Base-by-base conservation (phyloP, 1,284 basidiomycete species). In the Cyathus olla region DNA sequence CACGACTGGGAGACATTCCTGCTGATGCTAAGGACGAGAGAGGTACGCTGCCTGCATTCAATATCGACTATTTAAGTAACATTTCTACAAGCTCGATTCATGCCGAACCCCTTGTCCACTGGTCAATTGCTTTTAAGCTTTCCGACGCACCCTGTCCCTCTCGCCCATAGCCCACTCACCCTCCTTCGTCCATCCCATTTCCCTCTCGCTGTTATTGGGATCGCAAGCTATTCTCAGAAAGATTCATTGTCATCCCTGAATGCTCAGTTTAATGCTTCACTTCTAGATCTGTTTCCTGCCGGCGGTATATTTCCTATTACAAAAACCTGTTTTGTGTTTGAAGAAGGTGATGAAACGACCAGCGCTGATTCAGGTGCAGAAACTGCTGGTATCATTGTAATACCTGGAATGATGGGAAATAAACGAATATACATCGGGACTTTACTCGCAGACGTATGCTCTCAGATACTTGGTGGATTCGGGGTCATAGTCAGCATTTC, bases 371-470 rank as follows among this genome's bases (percentile, higher is more conserved):
- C 87, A 24, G 85, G 85, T 2, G 88, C 90, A 49, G 80, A 76
- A 57, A 75, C 87, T n/a, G 83, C 88, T 13, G 90, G 90, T 19
- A 74, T 95, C 27, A 85, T 91, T 27, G 83, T 93, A 46, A 92
- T 95, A 56, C 94, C 93, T 11, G 87, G 85, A 67, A 87, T 92
- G 73, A 92, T 94, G 87, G 87, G 89, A 31, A 92, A 93, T 70
- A 94, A 93, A 79, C 90, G 87, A 72, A 79, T 93, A 35, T 95
- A 95, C 76, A 85, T 97, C 55, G 91, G 92, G 29, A 94, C 93
- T n/a, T 78, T 97, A 28, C 78, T 97, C 50, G 94, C 94, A 17
- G 94, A 95, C 70, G 80, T 97, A 21, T 95, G 95, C 64, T 95
- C 95, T 35, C 89, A 92, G 63, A 89, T 97, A 49, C 82, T 97